These are phyloP conservation scores for Xylaria palmicola DNA, from an alignment of 495 filamentous ascomycete genomes.

Conservation along the genomic window DNA sequence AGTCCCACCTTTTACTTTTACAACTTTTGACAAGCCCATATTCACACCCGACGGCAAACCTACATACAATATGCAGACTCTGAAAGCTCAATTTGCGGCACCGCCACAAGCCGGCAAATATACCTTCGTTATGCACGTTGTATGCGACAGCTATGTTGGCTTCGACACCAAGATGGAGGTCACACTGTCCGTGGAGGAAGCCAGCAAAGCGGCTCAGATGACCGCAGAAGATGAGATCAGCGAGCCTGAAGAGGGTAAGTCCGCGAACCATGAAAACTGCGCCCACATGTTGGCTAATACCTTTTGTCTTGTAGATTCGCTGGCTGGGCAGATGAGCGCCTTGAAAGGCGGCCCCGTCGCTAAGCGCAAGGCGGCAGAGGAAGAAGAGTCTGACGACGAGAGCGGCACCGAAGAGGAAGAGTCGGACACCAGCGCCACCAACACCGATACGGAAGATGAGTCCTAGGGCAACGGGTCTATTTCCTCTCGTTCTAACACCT, in stretches of 20 bases:
- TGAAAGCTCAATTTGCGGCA: constrained; percentile 97
- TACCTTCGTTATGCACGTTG: constrained; percentile 84
- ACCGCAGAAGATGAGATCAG: constrained; percentile 90
- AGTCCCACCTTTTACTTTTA: constrained; percentile 90
- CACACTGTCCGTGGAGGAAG: constrained; percentile 84
- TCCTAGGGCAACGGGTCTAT: constrained; percentile 25
- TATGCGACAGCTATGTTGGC: constrained; percentile 92
- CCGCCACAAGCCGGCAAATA: constrained; percentile 91
- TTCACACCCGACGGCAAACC: constrained; percentile 71
- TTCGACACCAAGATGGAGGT: constrained; percentile 89
- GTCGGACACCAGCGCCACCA: constrained; percentile 72
- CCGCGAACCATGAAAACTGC: constrained; percentile 5
- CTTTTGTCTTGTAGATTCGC: constrained; percentile 66
- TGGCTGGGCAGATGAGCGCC: constrained; percentile 92
- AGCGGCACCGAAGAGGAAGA: constrained; percentile 88
- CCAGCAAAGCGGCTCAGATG: constrained; percentile 76
- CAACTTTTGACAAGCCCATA: constrained; percentile 82
- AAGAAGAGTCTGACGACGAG: constrained; percentile 68
- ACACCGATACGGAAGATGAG: constrained; percentile 76
- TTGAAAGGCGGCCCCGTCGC: constrained; percentile 66
- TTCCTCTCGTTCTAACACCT: not conserved
- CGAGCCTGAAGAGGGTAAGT: constrained; percentile 94
- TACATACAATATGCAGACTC: constrained; percentile 88
- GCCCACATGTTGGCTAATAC: no score
- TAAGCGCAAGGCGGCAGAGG: constrained; percentile 53